Evolutionary conservation across 164 flowering plant species (phyloP).

Genomic region (Cinnamomum micranthum): DNA sequence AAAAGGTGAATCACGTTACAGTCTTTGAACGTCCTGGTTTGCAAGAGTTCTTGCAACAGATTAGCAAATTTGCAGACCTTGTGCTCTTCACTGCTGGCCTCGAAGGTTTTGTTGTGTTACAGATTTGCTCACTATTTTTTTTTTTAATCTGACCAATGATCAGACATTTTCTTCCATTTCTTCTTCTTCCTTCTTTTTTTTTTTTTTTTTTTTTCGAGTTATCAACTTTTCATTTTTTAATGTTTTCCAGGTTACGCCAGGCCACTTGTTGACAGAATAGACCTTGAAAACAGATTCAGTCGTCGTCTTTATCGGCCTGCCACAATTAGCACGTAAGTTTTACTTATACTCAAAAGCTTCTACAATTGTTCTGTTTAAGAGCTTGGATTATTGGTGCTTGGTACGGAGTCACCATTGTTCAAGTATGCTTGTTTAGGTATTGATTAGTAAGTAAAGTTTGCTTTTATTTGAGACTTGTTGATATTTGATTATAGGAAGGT

Average conservation of each 20-base stretch:
- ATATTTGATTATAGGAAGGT: too few relatives aligned
- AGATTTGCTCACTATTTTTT: background rate
- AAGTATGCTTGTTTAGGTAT: background rate
- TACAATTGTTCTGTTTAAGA: background rate
- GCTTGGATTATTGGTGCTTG: background rate
- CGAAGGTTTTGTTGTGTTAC: slow-evolving; percentile 59
- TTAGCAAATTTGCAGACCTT: slow-evolving; percentile 79
- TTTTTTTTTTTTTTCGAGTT: background rate
- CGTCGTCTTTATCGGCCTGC: slow-evolving; percentile 87
- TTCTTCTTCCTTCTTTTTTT: too few relatives aligned
- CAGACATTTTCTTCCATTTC: background rate
- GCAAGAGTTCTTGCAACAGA: slow-evolving; percentile 64
- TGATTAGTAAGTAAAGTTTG: background rate
- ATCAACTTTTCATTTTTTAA: slow-evolving; percentile 8
- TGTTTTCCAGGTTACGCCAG: slow-evolving; percentile 73
- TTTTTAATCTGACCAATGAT: slow-evolving; percentile 5
- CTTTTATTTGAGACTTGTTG: background rate
- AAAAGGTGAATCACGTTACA: slow-evolving; percentile 84
- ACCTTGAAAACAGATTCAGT: slow-evolving; percentile 47
- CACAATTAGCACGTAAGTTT: slow-evolving; percentile 79
- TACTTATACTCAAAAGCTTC: slow-evolving; percentile 1
- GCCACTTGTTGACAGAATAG: slow-evolving; percentile 88
- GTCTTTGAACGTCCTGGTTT: slow-evolving; percentile 98
- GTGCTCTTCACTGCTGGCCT: slow-evolving; percentile 97
- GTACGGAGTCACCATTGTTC: background rate